Evolutionary conservation across 169 alveolate species (phyloP), one percentile per base, ranked within the genome.

Genomic region (Toxoplasma gondii): DNA sequence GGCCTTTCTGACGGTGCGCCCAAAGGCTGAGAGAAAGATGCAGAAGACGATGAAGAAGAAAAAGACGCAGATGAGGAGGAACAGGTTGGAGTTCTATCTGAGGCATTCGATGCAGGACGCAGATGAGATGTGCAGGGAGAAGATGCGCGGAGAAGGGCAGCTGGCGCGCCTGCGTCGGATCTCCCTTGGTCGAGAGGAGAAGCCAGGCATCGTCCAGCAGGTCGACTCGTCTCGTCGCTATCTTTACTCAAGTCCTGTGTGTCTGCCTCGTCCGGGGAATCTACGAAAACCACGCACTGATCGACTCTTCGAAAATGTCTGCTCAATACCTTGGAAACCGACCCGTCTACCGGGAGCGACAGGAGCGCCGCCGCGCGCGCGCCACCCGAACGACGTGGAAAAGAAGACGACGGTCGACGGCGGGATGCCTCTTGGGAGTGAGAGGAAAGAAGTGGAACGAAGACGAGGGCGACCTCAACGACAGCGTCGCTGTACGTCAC

Each of bases 401-500:
- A n/a, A n/a, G n/a, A n/a, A n/a, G n/a, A n/a, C n/a, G n/a, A n/a
- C n/a, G n/a, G n/a, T n/a, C n/a, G n/a, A n/a, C n/a, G n/a, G n/a
- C n/a, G n/a, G n/a, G n/a, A n/a, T n/a, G n/a, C n/a, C n/a, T n/a
- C n/a, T n/a, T n/a, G n/a, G n/a, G n/a, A n/a, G n/a, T n/a, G n/a
- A n/a, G n/a, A 16, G 90, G 12, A 44, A 38, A 34, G 7, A 41
- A 19, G 64, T 39, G 41, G 67, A 31, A 38, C 31, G 90, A 22
- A 36, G 69, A 31, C 34, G 90, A 82, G 90, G 22, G 90, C 90
- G 90, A 82, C 90, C 34, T 82, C 90, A 16, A 82, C 90, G 36
- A 82, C 24, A 22, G 90, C 90, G 54, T 82, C 90, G 64, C 90
- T 82, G 90, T 29, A 41, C 38, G 69, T 41, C 4, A 82, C 64